Evolutionary conservation across 495 filamentous ascomycete genomes (phyloP), one percentile per base, ranked within the genome.

Genomic region (Trichoderma reesei): DNA sequence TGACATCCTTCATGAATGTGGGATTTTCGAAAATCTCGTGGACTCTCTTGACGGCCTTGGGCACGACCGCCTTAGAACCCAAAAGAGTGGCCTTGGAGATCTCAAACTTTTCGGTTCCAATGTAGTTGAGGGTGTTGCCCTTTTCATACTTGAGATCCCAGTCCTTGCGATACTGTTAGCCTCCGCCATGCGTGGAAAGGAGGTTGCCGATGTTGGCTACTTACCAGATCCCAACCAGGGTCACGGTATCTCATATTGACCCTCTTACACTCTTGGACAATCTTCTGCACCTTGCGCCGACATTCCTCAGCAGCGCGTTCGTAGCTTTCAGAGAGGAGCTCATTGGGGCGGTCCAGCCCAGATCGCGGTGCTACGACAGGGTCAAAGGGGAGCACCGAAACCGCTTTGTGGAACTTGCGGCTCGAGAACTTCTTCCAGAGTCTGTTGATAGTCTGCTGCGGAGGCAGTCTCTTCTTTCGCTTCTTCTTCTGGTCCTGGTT

Each of bases 171-270:
- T 20, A 41, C 26, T n/a, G 42, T 76, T 59, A 75, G 66, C 13
- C 37, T 13, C 44, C 16, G 14, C 16, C 16, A n/a, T 46, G 2
- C 14, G 1, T 16, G n/a, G n/a, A n/a, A 46, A 46, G 13, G 42
- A n/a, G 13, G 14, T 18, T 26, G 16, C 7, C 16, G 7, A 16
- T n/a, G 16, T 2, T 3, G 7, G 14, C 7, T 84, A 76, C 72
- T 82, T 76, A 83, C 89, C 80, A 73, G 83, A 74, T 98, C 90
- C 72, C 95, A 96, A 67, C 92, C 86, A 10, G 88, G 85, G 75
- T 98, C 93, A 14, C 89, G 84, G 68, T 96, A 98, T 68, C 92
- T 92, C 72, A 89, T 89, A 68, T 98, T 97, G 36, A 95, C 81
- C 18, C 90, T 80, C 66, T 83, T 78, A 73, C 92, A 97, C 74